Evolutionary conservation across 495 filamentous ascomycete species (phyloP), one percentile per base, ranked within the genome.

Genomic region (Xylaria scruposa): DNA sequence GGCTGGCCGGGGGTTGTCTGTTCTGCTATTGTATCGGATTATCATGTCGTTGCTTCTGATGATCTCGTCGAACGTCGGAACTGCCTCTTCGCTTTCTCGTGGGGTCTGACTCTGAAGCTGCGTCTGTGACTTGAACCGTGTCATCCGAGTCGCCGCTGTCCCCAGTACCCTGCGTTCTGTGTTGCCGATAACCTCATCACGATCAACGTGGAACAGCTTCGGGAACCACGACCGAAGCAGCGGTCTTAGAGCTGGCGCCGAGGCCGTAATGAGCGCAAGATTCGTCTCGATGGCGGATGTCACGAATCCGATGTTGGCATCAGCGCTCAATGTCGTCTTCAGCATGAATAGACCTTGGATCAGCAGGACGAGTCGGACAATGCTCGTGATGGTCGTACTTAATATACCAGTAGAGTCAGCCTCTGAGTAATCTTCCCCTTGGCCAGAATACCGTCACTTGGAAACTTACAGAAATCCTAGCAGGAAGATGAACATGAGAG

Each of bases 211-310:
- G 71, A 82, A 78, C 24, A 79, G 74, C 13, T 76, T 76, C 21
- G 82, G 79, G 62, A 85, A 82, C 81, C 82, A 84, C 26, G 81
- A 78, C 58, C 80, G 79, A 66, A 85, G 77, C 38, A 86, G 75
- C 4, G 82, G 81, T n/a, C 82, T 72, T 17, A 85, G 65, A 0
- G 83, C 82, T 0, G 84, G 84, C 0, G 79, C 81, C 13, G 81
- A 88, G 13, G 86, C 86, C 13, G 86, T 85, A 33, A 89, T 82
- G 60, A 88, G 78, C 4, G 86, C 88, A 8, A 89, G 77, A 76
- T 89, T 88, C 5, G 83, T 84, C 76, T 89, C 88, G 29, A 89
- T 80, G 51, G 80, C 86, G 0, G 85, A 88, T 33, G 81, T 85
- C 54, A 82, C 79, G 74, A 87, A 87, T 12, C 85, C 83, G 51